Conservation (phyloP, 495 filamentous ascomycete species). For the Daldinia loculata region DNA sequence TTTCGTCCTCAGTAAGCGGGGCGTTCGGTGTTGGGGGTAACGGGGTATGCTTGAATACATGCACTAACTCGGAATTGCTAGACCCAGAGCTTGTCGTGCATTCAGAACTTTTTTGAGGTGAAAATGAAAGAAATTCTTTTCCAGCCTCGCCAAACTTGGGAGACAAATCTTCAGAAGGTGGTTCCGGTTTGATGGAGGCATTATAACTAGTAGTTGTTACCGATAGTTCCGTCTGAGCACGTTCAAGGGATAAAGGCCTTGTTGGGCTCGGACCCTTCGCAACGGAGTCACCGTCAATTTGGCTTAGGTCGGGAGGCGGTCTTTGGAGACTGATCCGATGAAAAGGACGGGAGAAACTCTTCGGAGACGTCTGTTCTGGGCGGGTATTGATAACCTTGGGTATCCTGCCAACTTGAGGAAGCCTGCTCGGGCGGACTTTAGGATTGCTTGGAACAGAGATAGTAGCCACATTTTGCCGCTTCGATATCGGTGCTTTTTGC, state of each 20-base stretch:
- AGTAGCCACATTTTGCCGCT: neutral
- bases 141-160: conserved; percentile 22
- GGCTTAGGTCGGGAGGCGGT: conserved; percentile 51
- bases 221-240: conserved; percentile 41
- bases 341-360: conserved; percentile 89
- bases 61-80: conserved; percentile 66
- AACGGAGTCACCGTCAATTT: conserved; percentile 53
- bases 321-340: conserved; percentile 52
- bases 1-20: conserved; percentile 79
- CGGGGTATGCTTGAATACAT: conserved; percentile 65
- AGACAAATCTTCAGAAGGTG: conserved; percentile 30
- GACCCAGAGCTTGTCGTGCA: conserved; percentile 65
- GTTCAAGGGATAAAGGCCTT: conserved; percentile 50
- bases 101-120: conserved; percentile 74
- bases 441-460: conserved; percentile 12
- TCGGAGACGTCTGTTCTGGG: conserved; percentile 72
- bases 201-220: conserved; percentile 26
- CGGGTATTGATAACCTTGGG: conserved; percentile 84
- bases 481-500: neutral
- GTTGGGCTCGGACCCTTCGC: conserved; percentile 59
- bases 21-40: conserved; percentile 66
- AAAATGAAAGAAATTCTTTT: conserved; percentile 74
- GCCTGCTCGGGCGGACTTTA: conserved; percentile 53
- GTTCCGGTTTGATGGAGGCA: conserved; percentile 38
- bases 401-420: conserved; percentile 89